Evolutionary conservation across 371 early-diverging fungal genomes (phyloP), one percentile per base, ranked within the genome.

Genomic region (Mucor velutinosus): DNA sequence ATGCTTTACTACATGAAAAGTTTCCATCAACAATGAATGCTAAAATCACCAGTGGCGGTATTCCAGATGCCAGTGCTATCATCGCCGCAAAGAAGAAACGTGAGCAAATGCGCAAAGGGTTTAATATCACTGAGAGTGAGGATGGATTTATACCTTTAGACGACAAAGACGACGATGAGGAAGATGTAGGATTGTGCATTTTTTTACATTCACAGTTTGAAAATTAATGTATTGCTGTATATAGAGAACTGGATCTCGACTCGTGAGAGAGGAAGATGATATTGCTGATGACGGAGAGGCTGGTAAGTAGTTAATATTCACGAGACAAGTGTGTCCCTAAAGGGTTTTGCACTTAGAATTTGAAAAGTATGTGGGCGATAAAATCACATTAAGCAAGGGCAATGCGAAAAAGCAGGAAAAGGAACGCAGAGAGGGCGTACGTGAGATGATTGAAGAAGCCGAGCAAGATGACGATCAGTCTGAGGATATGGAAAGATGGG

Each of bases 401-500:
- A 65, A 76, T 7, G 77, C 76, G 5, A 75, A 74, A 53, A 74
- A 71, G 21, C 67, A 76, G 39, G 85, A 83, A 70, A 76, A 70
- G 43, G 76, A 74, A 15, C 76, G 78, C 21, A 72, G 76, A 56
- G 77, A 73, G 8, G 82, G 77, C 27, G 76, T 79, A 3, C 80
- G 81, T 35, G 86, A 88, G 63, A 74, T 88, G 79, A 83, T 88
- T 60, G 84, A 82, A 15, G 84, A 85, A 49, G 85, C 86, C 58
- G 83, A 83, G 63, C 82, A 82, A 17, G 79, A 78, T 33, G 87
- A 78, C 23, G 83, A 83, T 2, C 85, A 85, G 39, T 58, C 62
- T 14, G 89, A 89, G 27, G 90, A 89, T 66, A 72, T 89, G 55
- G 77, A 82, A 8, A 81, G 86, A 58, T 91, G 92, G 90, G 91